Conservation (phyloP, 306 rosid species). For the Dryas octopetala region DNA sequence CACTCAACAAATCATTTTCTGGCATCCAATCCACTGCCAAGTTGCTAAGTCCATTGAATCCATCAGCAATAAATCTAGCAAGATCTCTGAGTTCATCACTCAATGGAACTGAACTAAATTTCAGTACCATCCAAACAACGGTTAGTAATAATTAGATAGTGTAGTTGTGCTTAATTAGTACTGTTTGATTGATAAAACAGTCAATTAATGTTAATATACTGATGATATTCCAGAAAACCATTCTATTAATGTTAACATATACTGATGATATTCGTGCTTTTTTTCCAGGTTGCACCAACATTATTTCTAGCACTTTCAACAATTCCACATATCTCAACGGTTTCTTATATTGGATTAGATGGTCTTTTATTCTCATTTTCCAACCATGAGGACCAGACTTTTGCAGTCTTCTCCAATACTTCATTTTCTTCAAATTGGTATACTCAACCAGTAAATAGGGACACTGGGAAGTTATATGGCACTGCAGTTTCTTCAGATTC, state of each 20-base stretch:
- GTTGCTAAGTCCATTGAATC: constrained; percentile 20
- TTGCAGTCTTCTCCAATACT: constrained; percentile 19
- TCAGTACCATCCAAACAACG: constrained; percentile 12
- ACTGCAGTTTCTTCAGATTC: not conserved
- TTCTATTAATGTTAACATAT: not conserved
- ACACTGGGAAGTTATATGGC: constrained; percentile 27
- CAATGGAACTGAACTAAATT: constrained; percentile 18
- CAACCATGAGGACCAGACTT: constrained; percentile 11
- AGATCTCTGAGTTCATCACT: constrained; percentile 21
- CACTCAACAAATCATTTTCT: not conserved
- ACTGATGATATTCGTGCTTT: not conserved
- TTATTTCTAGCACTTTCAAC: constrained; percentile 25
- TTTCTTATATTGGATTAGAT: constrained; percentile 24
- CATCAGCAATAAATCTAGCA: constrained; percentile 18
- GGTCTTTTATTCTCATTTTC: constrained; percentile 22
- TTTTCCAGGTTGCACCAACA: constrained; percentile 30
- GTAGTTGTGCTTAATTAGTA: too few species aligned
- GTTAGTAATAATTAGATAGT: not conserved
- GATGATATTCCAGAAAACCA: too few species aligned
- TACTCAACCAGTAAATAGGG: constrained; percentile 9
- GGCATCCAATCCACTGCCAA: constrained; percentile 15
- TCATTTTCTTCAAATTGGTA: constrained; percentile 14
- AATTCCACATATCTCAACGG: constrained; percentile 22
- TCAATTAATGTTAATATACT: too few species aligned
- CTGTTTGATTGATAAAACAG: too few species aligned